Percentiles rank a stretch among this genome's conserved stretches.
Evolutionary conservation across 352 stramenopile species (phyloP).

Genomic region (Thalassiosira livingstoniorum): DNA sequence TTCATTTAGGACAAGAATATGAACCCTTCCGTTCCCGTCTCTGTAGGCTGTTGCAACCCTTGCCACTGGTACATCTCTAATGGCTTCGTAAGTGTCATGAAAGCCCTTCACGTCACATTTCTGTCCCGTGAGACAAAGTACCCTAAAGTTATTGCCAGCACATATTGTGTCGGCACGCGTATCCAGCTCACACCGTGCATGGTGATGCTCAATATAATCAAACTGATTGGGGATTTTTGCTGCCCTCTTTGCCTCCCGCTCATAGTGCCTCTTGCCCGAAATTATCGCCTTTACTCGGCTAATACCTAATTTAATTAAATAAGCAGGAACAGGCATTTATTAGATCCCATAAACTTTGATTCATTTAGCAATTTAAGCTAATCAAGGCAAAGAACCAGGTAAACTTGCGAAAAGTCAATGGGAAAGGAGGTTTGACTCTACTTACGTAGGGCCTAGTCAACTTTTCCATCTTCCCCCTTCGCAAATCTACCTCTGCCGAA

Average conservation of each 20-base stretch:
- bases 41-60: conserved; percentile 11
- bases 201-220: not conserved
- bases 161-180: conserved; percentile 34
- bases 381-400: not conserved
- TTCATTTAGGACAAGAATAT: conserved; percentile 49
- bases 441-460: not conserved
- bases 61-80: conserved; percentile 36
- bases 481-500: conserved; percentile 23
- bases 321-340: too few relatives aligned
- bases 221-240: not conserved
- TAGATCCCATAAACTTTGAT: not conserved
- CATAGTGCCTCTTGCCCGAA: conserved; percentile 1
- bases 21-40: conserved; percentile 1
- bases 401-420: not conserved
- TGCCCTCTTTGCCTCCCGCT: not conserved
- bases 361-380: not conserved
- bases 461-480: not conserved
- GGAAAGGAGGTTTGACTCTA: not conserved
- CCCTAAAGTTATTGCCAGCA: conserved; percentile 11
- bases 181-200: conserved; percentile 30
- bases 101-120: conserved; percentile 29
- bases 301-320: not conserved
- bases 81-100: conserved; percentile 10
- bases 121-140: conserved; percentile 14
- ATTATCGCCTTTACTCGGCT: not conserved